Conservation (phyloP, 2,329 filamentous ascomycete genomes). For the Calonectria hawksworthii region DNA sequence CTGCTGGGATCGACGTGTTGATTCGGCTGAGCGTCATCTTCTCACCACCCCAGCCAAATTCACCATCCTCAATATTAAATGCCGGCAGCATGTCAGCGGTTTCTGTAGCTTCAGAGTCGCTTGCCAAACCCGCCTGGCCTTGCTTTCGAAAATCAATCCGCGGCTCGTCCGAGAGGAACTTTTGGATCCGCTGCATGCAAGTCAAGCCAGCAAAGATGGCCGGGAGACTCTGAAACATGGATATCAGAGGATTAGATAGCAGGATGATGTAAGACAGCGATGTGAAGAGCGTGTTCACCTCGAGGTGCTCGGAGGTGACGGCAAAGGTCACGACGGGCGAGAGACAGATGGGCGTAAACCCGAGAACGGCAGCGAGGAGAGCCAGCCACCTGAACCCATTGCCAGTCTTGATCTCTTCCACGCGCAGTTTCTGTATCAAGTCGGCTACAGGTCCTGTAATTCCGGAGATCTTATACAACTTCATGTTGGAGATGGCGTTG, state of each 20-base stretch:
- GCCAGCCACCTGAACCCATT: conserved; percentile 44
- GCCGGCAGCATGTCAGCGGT: not conserved
- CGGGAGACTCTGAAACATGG: conserved; percentile 52
- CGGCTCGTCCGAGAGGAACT: conserved; percentile 51
- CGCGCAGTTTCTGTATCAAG: conserved; percentile 47
- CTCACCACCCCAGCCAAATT: conserved; percentile 46
- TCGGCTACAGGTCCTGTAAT: conserved; percentile 46
- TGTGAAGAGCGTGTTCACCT: conserved; percentile 49
- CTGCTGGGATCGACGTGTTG: conserved; percentile 30
- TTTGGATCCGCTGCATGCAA: conserved; percentile 53
- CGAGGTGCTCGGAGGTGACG: conserved; percentile 41
- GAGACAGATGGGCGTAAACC: conserved; percentile 52
- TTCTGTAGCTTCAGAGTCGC: conserved; percentile 24
- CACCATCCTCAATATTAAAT: conserved; percentile 36
- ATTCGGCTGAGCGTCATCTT: conserved; percentile 40
- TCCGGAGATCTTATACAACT: conserved; percentile 50
- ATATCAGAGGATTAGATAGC: conserved; percentile 48
- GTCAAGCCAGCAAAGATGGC: conserved; percentile 48
- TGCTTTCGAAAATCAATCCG: conserved; percentile 40
- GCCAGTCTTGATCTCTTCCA: conserved; percentile 47
- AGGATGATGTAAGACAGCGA: conserved; percentile 53
- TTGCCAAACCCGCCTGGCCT: not conserved
- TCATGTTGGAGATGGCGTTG: conserved; percentile 50
- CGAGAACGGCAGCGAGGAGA: conserved; percentile 44
- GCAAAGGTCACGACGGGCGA: conserved; percentile 52